These are phyloP conservation scores for Aspergillus pseudoglaucus DNA, from an alignment of 2,329 filamentous ascomycete species.

Conservation along the genomic window DNA sequence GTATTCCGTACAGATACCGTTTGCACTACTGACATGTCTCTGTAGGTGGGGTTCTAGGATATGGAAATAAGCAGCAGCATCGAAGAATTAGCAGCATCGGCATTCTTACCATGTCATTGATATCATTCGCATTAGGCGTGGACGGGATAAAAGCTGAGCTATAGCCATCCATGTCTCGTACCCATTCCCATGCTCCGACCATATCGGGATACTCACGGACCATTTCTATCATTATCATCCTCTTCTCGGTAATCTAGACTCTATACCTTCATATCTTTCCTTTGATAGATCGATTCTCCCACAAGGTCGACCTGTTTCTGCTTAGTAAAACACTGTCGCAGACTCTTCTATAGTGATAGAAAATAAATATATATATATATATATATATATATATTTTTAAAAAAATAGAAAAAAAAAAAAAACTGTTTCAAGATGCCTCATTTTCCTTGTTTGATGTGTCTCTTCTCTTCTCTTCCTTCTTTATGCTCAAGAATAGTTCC, in stretches of 20 bases:
- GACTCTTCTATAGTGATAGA: background rate
- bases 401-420: background rate
- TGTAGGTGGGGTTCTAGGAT: too few relatives aligned
- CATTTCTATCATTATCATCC: background rate
- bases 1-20: background rate
- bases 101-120: too few relatives aligned
- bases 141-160: too few relatives aligned
- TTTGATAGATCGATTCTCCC: background rate
- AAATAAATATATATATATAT: too few relatives aligned
- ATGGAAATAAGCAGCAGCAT: too few relatives aligned
- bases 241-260: background rate
- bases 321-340: too few relatives aligned
- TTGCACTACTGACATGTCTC: background rate
- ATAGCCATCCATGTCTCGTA: background rate
- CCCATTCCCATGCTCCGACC: too few relatives aligned
- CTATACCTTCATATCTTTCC: background rate
- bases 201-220: background rate
- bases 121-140: too few relatives aligned
- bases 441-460: too few relatives aligned
- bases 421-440: background rate
- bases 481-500: background rate
- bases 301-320: too few relatives aligned
- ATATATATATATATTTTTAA: background rate
- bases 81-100: too few relatives aligned
- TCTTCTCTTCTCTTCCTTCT: background rate